Evolutionary conservation across 768 basidiomycete species (phyloP).

Genomic region (Russula vinacea): DNA sequence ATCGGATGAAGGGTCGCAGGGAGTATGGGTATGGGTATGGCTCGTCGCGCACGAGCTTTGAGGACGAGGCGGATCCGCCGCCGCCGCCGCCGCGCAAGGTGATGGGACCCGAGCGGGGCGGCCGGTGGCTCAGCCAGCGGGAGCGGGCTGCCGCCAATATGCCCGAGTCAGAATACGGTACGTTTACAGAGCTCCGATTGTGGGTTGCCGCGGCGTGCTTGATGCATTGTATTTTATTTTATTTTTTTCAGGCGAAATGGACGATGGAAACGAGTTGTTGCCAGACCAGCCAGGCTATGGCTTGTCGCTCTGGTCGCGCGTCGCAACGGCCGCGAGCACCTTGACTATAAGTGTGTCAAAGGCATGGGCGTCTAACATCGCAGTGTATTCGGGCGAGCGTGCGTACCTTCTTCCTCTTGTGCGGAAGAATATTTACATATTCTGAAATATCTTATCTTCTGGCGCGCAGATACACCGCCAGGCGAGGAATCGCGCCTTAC

Average conservation of each 20-base stretch:
- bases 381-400: constrained; percentile 27
- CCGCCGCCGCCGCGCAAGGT: background rate
- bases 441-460: background rate
- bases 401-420: background rate
- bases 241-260: constrained; percentile 2
- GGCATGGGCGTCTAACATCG: constrained; percentile 45
- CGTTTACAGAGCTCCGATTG: background rate
- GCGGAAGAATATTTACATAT: background rate
- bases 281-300: constrained; percentile 38
- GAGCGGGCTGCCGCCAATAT: background rate
- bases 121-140: constrained; percentile 10
- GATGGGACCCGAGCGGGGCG: background rate
- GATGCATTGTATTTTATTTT: background rate
- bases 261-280: constrained; percentile 7
- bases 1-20: constrained; percentile 36
- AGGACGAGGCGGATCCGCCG: constrained; percentile 37
- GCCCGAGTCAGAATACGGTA: constrained; percentile 10
- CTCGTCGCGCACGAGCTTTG: constrained; percentile 44
- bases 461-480: constrained; percentile 44
- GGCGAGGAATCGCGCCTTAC: constrained; percentile 59
- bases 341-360: constrained; percentile 57
- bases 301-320: constrained; percentile 52
- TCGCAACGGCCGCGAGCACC: constrained; percentile 51
- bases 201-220: constrained; percentile 20
- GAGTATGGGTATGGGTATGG: constrained; percentile 32